phyloP scores from a whole-genome alignment of 148 eudicot species.

The Cornus suecica region DNA sequence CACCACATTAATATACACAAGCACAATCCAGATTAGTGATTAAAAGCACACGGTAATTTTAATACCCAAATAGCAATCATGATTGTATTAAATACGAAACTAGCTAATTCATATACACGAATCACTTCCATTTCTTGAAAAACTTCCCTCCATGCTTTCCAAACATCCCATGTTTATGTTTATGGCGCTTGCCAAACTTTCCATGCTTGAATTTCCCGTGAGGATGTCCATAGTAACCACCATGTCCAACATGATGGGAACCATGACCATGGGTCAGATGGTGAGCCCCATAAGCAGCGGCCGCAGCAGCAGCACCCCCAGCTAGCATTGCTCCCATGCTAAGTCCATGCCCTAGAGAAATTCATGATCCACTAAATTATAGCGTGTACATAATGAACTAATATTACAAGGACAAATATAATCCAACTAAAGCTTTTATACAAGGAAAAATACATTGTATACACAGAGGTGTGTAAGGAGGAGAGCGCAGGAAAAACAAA shows the following conservation, averaged over 20 bases:
- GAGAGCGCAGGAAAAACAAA: background rate
- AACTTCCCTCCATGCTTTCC: slow-evolving; percentile 25
- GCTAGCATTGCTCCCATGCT: slow-evolving; percentile 46
- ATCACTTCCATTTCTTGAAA: slow-evolving; percentile 32
- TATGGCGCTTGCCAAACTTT: slow-evolving; percentile 8
- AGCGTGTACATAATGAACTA: background rate
- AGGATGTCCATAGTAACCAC: slow-evolving; percentile 24
- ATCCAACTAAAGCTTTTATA: background rate
- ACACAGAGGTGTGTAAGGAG: background rate
- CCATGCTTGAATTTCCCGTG: slow-evolving; percentile 37
- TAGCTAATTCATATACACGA: too few species aligned
- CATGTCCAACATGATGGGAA: slow-evolving; percentile 25
- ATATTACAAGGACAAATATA: background rate
- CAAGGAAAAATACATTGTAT: background rate
- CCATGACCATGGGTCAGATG: slow-evolving; percentile 50
- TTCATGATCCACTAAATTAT: background rate
- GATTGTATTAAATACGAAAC: too few species aligned
- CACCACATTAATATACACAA: too few species aligned
- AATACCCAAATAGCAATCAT: too few species aligned
- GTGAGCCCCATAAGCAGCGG: slow-evolving; percentile 53
- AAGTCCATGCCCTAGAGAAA: slow-evolving; percentile 26
- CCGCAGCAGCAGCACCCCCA: slow-evolving; percentile 66
- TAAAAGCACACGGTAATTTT: too few species aligned
- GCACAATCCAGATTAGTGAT: too few species aligned
- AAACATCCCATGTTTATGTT: slow-evolving; percentile 33